These are phyloP conservation scores for Yamadazyma taylorii DNA, from an alignment of 1,139 yeast species.

Conservation along the genomic window DNA sequence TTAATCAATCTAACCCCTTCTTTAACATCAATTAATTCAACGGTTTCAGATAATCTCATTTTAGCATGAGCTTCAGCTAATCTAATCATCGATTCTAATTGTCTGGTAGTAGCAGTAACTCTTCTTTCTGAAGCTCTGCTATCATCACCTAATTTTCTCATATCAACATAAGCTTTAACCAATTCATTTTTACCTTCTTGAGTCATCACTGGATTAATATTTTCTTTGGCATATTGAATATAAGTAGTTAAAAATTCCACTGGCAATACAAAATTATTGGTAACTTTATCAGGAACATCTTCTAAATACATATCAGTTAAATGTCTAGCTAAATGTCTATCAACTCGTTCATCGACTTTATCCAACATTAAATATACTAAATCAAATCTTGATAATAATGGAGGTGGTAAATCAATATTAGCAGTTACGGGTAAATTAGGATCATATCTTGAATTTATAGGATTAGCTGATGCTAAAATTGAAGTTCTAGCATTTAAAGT, in stretches of 20 bases:
- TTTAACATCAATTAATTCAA: conserved; percentile 78
- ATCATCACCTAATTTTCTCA: conserved; percentile 95
- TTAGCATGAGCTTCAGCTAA: conserved; percentile 96
- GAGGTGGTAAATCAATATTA: conserved; percentile 95
- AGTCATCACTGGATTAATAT: conserved; percentile 73
- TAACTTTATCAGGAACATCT: conserved; percentile 75
- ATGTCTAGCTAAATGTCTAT: conserved; percentile 85
- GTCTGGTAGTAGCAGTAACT: conserved; percentile 97
- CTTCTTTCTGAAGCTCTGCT: conserved; percentile 82
- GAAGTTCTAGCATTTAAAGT: conserved; percentile 96
- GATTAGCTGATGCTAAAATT: conserved; percentile 93
- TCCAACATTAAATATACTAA: conserved; percentile 89
- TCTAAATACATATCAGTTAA: conserved; percentile 90
- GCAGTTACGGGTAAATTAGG: conserved; percentile 91
- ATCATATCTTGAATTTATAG: conserved; percentile 94
- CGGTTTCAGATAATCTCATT: conserved; percentile 76
- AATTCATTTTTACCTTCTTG: conserved; percentile 81
- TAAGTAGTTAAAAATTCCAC: conserved; percentile 85
- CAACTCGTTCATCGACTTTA: conserved; percentile 84
- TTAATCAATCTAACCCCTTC: conserved; percentile 93
- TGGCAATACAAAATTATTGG: conserved; percentile 68
- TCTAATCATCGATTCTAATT: conserved; percentile 93
- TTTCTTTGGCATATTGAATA: conserved; percentile 89
- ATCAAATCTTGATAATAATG: conserved; percentile 90
- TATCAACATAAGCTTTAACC: conserved; percentile 87